Base-by-base conservation (phyloP, 2,329 filamentous ascomycete species). In the Tolypocladium ophioglossoides region DNA sequence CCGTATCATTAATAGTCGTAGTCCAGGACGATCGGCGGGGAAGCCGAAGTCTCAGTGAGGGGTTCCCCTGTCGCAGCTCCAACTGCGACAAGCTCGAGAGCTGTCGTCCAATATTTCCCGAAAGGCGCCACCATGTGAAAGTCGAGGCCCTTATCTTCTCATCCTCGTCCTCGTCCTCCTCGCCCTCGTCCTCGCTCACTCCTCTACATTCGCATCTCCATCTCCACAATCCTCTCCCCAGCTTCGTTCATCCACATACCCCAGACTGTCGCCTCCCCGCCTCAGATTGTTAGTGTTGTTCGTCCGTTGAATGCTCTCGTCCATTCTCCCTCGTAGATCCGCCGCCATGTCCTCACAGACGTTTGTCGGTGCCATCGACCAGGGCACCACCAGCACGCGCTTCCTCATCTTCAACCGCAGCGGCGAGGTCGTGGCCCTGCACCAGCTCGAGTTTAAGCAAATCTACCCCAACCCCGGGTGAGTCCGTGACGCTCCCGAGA, bases 301-400 rank as follows among this genome's bases (percentile, higher is more conserved):
- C 47, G 24, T n/a, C 41, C n/a, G 30, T 47, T 63, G 59, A 55
- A 62, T 64, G 58, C 55, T 64, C 51, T 58, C 57, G 40, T 63
- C 59, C 52, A 55, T 65, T 44, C 57, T 65, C 32, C 54, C 58
- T 52, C 61, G 53, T 54, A 54, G 58, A 55, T 50, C 55, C 56
- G 53, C 51, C 60, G 62, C 55, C 53, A 72, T 72, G 70, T 60
- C 69, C 18, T 50, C 61, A 18, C 58, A 61, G 44, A 58, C 64
- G 58, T 90, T 87, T 63, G 82, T 91, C 57, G 87, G 87, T 59
- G 85, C 86, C 54, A 90, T 91, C 65, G 87, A 91, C 65, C 86
- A 90, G 68, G 87, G 87, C 59, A 91, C 87, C 37, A 91, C 87
- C 53, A 88, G 84, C 66, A 85, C 87, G 27, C 78, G 87, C 14